phyloP scores from a whole-genome alignment of 768 basidiomycete genomes.

The Mycena floridula region DNA sequence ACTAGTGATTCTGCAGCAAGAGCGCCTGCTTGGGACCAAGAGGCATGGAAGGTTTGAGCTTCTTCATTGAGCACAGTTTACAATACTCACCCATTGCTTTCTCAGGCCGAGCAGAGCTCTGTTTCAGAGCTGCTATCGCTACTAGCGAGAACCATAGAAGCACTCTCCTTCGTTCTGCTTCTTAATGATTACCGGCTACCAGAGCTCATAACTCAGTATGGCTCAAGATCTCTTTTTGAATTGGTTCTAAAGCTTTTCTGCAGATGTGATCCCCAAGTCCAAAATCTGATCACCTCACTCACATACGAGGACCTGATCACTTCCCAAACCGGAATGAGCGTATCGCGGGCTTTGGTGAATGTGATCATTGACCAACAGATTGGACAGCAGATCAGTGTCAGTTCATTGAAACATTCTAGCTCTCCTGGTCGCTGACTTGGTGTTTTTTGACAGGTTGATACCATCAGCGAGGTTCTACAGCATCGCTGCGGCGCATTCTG shows the following conservation, averaged over 20 bases:
- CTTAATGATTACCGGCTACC: conserved; percentile 87
- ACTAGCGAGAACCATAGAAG: conserved; percentile 84
- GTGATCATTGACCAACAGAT: conserved; percentile 98
- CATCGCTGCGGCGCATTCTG: conserved; percentile 96
- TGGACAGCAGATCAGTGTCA: conserved; percentile 89
- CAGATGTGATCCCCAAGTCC: conserved; percentile 71
- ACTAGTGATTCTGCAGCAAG: conserved; percentile 63
- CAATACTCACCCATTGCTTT: conserved; percentile 5
- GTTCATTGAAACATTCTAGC: conserved; percentile 19
- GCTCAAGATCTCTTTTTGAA: conserved; percentile 7
- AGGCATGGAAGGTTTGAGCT: conserved; percentile 75
- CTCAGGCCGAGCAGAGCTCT: conserved; percentile 74
- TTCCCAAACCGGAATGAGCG: conserved; percentile 76
- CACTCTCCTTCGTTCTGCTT: conserved; percentile 87
- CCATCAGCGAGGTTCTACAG: conserved; percentile 92
- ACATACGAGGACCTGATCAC: conserved; percentile 89
- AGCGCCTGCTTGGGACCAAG: conserved; percentile 62
- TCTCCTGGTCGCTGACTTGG: conserved; percentile 2
- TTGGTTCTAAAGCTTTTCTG: conserved; percentile 1
- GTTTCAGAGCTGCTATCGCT: conserved; percentile 73
- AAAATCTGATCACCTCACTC: conserved; percentile 60
- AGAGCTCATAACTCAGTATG: conserved; percentile 78
- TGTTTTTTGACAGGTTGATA: conserved; percentile 69
- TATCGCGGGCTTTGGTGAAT: conserved; percentile 86
- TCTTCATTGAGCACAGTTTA: not conserved